phyloP scores from a whole-genome alignment of 805 yeast species.

The Candida multigemmis region DNA sequence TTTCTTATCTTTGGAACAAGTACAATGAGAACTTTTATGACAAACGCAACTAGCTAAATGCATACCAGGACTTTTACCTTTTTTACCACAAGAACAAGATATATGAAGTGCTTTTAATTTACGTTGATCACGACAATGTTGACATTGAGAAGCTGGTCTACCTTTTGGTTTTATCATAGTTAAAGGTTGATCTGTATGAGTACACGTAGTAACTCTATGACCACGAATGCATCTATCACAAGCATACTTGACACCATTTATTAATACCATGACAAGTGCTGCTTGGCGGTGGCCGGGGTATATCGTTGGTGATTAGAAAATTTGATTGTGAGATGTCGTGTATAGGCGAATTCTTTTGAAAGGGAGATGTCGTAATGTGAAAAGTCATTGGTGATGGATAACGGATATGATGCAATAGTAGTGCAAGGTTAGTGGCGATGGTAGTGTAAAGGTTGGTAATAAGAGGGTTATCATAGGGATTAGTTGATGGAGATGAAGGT shows the following conservation, averaged over 20 bases:
- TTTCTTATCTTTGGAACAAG: constrained; percentile 20
- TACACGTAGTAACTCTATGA: constrained; percentile 90
- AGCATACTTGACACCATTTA: constrained; percentile 91
- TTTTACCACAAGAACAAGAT: constrained; percentile 61
- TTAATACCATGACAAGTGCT: constrained; percentile 64
- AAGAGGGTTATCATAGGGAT: too few species aligned
- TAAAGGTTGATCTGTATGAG: constrained; percentile 84
- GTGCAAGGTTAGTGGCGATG: too few species aligned
- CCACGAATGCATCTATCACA: constrained; percentile 96
- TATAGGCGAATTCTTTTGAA: too few species aligned
- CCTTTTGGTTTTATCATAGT: constrained; percentile 96
- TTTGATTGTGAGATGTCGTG: too few species aligned
- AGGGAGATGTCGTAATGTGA: too few species aligned
- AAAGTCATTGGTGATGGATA: too few species aligned
- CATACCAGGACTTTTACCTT: constrained; percentile 30
- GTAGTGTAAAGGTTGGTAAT: too few species aligned
- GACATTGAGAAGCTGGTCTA: constrained; percentile 87
- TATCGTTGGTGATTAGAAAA: too few species aligned
- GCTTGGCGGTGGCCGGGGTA: too few species aligned
- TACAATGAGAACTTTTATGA: constrained; percentile 29
- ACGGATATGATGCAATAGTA: too few species aligned
- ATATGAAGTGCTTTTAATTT: constrained; percentile 59
- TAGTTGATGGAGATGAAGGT: too few species aligned
- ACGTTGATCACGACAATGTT: constrained; percentile 73
- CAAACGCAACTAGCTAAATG: constrained; percentile 31